A percentile compares a stretch with the other conserved stretches of the same genome.
These are phyloP conservation scores for Rhododendron ovatum DNA, from an alignment of 148 eudicot genomes.

Conservation along the genomic window DNA sequence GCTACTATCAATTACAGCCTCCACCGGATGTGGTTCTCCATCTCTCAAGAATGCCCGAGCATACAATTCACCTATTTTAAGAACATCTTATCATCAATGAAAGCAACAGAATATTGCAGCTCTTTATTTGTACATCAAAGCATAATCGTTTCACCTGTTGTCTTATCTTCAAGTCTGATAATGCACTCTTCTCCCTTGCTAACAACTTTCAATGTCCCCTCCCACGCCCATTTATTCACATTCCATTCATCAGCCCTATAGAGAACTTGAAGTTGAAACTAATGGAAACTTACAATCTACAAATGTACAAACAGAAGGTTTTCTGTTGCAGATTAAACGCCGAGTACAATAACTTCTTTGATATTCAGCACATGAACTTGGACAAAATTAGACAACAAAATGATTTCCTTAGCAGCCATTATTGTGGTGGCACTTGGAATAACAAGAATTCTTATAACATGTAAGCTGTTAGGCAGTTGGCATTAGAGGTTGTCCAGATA, in stretches of 20 bases:
- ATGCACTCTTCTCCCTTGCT: constrained; percentile 98
- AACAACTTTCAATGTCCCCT: constrained; percentile 78
- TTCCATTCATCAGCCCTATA: constrained; percentile 98
- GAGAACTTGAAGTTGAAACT: constrained; percentile 10
- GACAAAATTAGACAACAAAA: neutral
- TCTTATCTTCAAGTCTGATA: constrained; percentile 86
- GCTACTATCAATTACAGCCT: constrained; percentile 97
- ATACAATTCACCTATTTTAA: constrained; percentile 71
- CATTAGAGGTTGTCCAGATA: neutral
- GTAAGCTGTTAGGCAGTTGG: neutral
- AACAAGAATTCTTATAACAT: neutral
- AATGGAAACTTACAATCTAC: neutral
- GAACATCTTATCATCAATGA: neutral
- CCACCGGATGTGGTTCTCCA: constrained; percentile 96
- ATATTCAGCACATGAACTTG: neutral
- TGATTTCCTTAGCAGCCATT: neutral
- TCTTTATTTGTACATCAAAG: neutral
- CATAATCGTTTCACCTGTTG: constrained; percentile 46
- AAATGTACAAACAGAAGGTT: neutral
- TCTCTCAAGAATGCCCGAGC: constrained; percentile 90
- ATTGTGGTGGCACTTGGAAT: neutral
- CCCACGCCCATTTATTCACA: constrained; percentile 99
- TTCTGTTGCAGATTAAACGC: neutral
- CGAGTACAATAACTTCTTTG: neutral
- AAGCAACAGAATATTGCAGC: neutral